Evolutionary conservation across 1,284 basidiomycete genomes (phyloP).

Genomic region (Fomes fomentarius): DNA sequence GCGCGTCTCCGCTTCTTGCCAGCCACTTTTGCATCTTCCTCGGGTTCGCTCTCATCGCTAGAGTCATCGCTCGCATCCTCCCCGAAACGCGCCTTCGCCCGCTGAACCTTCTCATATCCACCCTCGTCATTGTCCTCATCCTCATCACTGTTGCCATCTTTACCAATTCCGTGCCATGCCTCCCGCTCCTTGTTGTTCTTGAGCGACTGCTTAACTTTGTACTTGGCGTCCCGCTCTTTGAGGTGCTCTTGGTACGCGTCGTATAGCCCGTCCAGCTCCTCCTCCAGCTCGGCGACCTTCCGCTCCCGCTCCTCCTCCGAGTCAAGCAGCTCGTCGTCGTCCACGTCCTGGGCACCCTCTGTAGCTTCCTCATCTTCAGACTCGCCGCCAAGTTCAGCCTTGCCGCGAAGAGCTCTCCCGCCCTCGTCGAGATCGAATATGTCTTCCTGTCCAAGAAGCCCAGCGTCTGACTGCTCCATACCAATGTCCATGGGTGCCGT

Average conservation of each 20-base stretch:
- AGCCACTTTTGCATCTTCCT: conserved; percentile 40
- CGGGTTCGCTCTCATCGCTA: conserved; percentile 55
- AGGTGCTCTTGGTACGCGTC: conserved; percentile 85
- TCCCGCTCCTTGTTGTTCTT: conserved; percentile 73
- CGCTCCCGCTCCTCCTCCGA: conserved; percentile 74
- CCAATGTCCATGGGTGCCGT: conserved; percentile 95
- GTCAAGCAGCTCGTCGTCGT: conserved; percentile 57
- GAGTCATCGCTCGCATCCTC: conserved; percentile 53
- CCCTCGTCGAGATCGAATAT: conserved; percentile 82
- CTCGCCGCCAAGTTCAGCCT: conserved; percentile 52
- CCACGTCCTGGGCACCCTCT: conserved; percentile 42
- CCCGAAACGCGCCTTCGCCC: conserved; percentile 59
- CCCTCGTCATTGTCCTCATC: conserved; percentile 56
- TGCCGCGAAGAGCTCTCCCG: conserved; percentile 52
- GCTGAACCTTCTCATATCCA: conserved; percentile 78
- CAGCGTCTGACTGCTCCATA: conserved; percentile 81
- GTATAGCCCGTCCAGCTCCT: conserved; percentile 88
- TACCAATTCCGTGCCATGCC: conserved; percentile 79
- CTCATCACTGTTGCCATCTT: conserved; percentile 49
- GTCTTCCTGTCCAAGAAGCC: conserved; percentile 79
- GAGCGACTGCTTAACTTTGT: conserved; percentile 84
- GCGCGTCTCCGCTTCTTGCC: conserved; percentile 48
- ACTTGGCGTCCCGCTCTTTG: conserved; percentile 89
- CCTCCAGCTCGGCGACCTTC: conserved; percentile 74
- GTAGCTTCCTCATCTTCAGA: conserved; percentile 47